phyloP scores from a whole-genome alignment of 1,284 basidiomycete species.

The Stereum hirsutum region DNA sequence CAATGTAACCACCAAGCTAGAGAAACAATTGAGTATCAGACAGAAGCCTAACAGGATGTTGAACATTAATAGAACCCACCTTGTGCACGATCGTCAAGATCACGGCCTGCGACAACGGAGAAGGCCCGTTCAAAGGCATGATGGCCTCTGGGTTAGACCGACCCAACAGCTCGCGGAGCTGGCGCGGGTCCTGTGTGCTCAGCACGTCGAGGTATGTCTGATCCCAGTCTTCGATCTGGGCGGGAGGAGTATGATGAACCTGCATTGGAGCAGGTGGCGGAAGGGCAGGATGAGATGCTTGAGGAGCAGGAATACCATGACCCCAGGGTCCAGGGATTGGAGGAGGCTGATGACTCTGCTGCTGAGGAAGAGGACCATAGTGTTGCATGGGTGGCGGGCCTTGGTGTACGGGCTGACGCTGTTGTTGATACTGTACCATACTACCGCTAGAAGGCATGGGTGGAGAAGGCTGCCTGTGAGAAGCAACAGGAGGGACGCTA shows the following conservation, averaged over 20 bases:
- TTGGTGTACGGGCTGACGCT: slow-evolving; percentile 7
- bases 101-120: slow-evolving; percentile 71
- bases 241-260: slow-evolving; percentile 45
- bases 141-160: slow-evolving; percentile 69
- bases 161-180: slow-evolving; percentile 63
- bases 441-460: too few species aligned
- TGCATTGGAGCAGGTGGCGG: slow-evolving; percentile 63
- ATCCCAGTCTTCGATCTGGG: slow-evolving; percentile 68
- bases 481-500: slow-evolving; percentile 23
- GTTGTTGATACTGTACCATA: slow-evolving; percentile 8
- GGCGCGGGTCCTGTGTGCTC: slow-evolving; percentile 59
- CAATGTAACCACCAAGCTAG: slow-evolving; percentile 61
- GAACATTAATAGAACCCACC: slow-evolving; percentile 32
- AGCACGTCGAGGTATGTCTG: slow-evolving; percentile 69
- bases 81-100: slow-evolving; percentile 72
- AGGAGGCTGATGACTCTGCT: slow-evolving; percentile 27
- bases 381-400: slow-evolving; percentile 5
- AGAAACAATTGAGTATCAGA: too few species aligned
- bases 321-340: slow-evolving; percentile 49
- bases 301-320: slow-evolving; percentile 56
- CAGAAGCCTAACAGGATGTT: too few species aligned
- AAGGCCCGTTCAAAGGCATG: slow-evolving; percentile 62
- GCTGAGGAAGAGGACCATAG: slow-evolving; percentile 21
- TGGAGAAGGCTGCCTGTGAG: slow-evolving; percentile 10
- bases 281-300: slow-evolving; percentile 65